These are phyloP conservation scores for Jamesozyma spencerorum DNA, from an alignment of 805 yeast species.

Conservation along the genomic window DNA sequence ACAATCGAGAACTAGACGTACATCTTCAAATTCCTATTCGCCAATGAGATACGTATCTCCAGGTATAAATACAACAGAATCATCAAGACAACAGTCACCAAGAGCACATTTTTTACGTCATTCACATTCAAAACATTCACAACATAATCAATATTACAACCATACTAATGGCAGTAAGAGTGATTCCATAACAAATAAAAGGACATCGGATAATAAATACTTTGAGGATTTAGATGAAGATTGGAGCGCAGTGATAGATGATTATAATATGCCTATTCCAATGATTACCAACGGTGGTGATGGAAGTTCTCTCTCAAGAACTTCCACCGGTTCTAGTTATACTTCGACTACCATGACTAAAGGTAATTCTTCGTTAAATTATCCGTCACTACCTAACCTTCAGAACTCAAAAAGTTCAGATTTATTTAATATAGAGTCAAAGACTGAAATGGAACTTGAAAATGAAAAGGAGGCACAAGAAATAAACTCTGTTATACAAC, in stretches of 20 bases:
- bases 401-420: slow-evolving; percentile 15
- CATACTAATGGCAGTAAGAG: slow-evolving; percentile 6
- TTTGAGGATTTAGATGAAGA: slow-evolving; percentile 79
- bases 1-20: slow-evolving; percentile 15
- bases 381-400: slow-evolving; percentile 27
- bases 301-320: slow-evolving; percentile 14
- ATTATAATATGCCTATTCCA: slow-evolving; percentile 29
- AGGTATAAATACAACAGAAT: slow-evolving; percentile 7
- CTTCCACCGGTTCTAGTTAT: slow-evolving; percentile 17
- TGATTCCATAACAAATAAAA: slow-evolving; percentile 4
- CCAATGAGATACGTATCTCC: slow-evolving; percentile 22
- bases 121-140: slow-evolving; percentile 7
- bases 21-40: slow-evolving; percentile 17
- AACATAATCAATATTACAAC: slow-evolving; percentile 10
- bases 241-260: slow-evolving; percentile 76
- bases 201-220: slow-evolving; percentile 27
- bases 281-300: slow-evolving; percentile 25
- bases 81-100: slow-evolving; percentile 15
- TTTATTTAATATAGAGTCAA: slow-evolving; percentile 2
- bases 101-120: slow-evolving; percentile 10
- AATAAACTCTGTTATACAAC: slow-evolving; percentile 49
- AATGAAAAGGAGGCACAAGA: slow-evolving; percentile 32
- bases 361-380: slow-evolving; percentile 9
- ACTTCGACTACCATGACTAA: slow-evolving; percentile 7
- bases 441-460: slow-evolving; percentile 21